Base-by-base conservation (phyloP, 106 monocot species). In the Dioscorea dumetorum region DNA sequence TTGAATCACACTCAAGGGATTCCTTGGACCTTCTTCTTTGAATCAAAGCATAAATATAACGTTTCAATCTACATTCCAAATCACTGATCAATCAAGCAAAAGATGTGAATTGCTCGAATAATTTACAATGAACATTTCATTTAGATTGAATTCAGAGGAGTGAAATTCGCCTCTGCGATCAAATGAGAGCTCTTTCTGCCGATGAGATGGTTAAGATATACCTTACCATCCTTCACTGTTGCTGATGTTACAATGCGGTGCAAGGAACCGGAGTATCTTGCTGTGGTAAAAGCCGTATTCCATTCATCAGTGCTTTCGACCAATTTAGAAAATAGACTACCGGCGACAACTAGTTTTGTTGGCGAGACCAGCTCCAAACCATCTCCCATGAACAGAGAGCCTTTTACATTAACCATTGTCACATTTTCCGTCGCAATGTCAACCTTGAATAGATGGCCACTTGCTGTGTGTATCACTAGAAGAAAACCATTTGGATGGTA, bases 401-500 rank as follows among this genome's bases (percentile, higher is more conserved):
- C 95, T 24, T 49, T 14, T 17, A 94, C 81, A 18, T 57, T 52
- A 4, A 91, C 91, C 51, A 80, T 17, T 1, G 48, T 66, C 52
- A 82, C 88, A 23, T 64, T 79, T 63, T 86, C 86, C 0, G 34
- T 85, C 49, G 24, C 11, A 0, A 61, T 14, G 50, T 84, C 68
- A 24, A 91, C 70, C 72, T 82, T 91, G 77, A 91, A 97, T n/a
- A 97, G 88, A 48, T 52, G 24, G 28, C 95, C 95, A 17, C 70
- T 74, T 24, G 69, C 65, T 8, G 88, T 97, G 77, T 97, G 95
- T 35, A 91, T 71, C 52, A 88, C 88, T 5, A 97, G 86, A 22
- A 91, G 91, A 63, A 76, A 97, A 48, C 91, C 86, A 53, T 84
- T 71, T 0, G 83, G 86, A 70, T 97, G 88, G 82, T 82, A 79